Percentiles rank a stretch among this genome's conserved stretches.
Evolutionary conservation across 1,139 yeast species (phyloP).

Genomic region (Blastobotrys raffinosifermentans): DNA sequence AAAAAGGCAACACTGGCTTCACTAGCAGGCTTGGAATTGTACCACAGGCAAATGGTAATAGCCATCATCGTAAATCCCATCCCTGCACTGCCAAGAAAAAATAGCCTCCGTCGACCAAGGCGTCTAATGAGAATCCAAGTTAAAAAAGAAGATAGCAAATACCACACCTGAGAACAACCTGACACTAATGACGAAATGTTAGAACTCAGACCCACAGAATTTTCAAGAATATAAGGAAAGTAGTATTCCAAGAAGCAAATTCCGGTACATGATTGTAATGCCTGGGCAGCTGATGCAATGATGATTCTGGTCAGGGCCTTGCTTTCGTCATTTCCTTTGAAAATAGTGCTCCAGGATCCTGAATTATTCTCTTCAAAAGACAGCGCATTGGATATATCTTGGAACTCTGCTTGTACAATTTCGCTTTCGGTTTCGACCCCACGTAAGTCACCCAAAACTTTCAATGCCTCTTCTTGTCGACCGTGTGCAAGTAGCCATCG

Average conservation of each 20-base stretch:
- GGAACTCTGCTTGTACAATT: slow-evolving; percentile 5
- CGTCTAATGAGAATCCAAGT: slow-evolving; percentile 81
- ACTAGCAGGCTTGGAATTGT: slow-evolving; percentile 55
- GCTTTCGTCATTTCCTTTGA: slow-evolving; percentile 8
- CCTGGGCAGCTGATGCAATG: slow-evolving; percentile 6
- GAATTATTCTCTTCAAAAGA: slow-evolving; percentile 10
- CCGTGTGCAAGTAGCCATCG: slow-evolving; percentile 44
- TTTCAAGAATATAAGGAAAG: slow-evolving; percentile 7
- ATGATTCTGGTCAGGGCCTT: slow-evolving; percentile 8
- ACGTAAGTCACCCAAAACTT: slow-evolving; percentile 31
- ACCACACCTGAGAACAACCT: neutral
- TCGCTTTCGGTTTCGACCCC: slow-evolving; percentile 1
- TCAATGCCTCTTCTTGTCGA: slow-evolving; percentile 44
- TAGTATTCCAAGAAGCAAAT: slow-evolving; percentile 10
- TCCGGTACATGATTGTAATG: slow-evolving; percentile 12
- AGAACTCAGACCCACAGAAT: slow-evolving; percentile 7
- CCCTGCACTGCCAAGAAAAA: slow-evolving; percentile 43
- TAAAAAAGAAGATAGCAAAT: slow-evolving; percentile 39
- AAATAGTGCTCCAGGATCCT: slow-evolving; percentile 5
- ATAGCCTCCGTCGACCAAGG: slow-evolving; percentile 80
- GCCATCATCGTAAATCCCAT: slow-evolving; percentile 40
- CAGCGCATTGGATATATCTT: slow-evolving; percentile 7
- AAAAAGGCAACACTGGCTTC: slow-evolving; percentile 7
- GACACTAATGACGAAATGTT: slow-evolving; percentile 2
- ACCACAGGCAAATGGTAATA: slow-evolving; percentile 41